phyloP scores from a whole-genome alignment of 352 stramenopile species.

The Phytophthora sojae region DNA sequence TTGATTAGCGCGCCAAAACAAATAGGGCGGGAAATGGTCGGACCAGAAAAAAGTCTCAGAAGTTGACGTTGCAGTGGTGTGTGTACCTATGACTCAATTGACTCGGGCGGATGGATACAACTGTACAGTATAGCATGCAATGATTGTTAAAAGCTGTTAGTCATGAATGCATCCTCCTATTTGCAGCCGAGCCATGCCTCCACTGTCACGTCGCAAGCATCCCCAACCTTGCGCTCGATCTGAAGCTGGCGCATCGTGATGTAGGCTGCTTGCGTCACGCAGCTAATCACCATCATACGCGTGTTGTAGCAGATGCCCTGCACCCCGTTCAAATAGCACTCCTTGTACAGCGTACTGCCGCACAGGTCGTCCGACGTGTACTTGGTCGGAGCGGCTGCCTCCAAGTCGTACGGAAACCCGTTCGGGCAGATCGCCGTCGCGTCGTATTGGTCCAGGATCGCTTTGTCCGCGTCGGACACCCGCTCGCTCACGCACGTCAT shows the following conservation, averaged over 20 bases:
- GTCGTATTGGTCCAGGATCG: constrained; percentile 20
- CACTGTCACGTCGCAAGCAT: constrained; percentile 32
- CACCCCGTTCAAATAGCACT: constrained; percentile 30
- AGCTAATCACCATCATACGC: constrained; percentile 54
- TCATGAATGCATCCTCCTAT: constrained; percentile 3
- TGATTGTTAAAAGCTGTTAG: neutral
- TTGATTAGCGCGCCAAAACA: neutral
- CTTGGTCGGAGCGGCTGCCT: constrained; percentile 25
- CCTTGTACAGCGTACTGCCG: constrained; percentile 41
- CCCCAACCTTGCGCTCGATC: constrained; percentile 41
- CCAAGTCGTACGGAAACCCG: constrained; percentile 30
- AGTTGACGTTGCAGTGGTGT: neutral
- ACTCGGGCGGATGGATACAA: too few species aligned
- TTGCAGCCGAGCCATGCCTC: constrained; percentile 49
- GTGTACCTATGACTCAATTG: neutral
- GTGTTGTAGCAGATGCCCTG: constrained; percentile 56
- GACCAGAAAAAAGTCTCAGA: neutral
- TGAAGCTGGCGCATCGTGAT: constrained; percentile 43
- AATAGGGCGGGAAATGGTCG: neutral
- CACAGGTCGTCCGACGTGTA: constrained; percentile 40
- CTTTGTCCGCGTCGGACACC: constrained; percentile 28
- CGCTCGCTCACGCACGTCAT: constrained; percentile 34
- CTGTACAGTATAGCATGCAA: too few species aligned
- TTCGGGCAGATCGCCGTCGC: constrained; percentile 26
- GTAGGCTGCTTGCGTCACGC: constrained; percentile 34